Evolutionary conservation across 2,329 filamentous ascomycete genomes (phyloP).

Genomic region (Neobulgaria alba): DNA sequence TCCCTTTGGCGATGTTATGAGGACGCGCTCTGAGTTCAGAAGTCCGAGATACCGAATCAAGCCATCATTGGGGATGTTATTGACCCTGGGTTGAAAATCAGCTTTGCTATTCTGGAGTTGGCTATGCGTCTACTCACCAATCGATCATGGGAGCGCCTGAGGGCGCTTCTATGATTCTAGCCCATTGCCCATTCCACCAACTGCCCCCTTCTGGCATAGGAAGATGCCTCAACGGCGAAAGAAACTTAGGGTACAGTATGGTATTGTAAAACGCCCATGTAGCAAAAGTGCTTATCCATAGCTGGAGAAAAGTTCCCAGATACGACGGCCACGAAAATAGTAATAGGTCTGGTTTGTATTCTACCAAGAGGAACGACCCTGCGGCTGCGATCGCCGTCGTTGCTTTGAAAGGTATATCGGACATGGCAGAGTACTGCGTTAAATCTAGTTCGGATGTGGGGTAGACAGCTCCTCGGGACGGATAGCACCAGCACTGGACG

Average conservation of each 20-base stretch:
- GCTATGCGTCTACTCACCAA: constrained; percentile 24
- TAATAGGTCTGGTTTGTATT: constrained; percentile 18
- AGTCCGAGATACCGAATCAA: constrained; percentile 57
- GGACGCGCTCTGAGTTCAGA: constrained; percentile 54
- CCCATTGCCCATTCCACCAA: constrained; percentile 39
- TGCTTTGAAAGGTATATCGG: constrained; percentile 19
- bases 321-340: constrained; percentile 25
- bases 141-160: constrained; percentile 31
- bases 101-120: not conserved
- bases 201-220: constrained; percentile 39
- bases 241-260: constrained; percentile 47
- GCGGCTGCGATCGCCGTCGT: constrained; percentile 18
- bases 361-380: constrained; percentile 17
- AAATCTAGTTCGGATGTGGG: not conserved
- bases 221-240: constrained; percentile 50
- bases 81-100: constrained; percentile 35
- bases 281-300: constrained; percentile 33
- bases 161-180: constrained; percentile 30
- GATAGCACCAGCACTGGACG: too few relatives aligned
- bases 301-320: constrained; percentile 31
- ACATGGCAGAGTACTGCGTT: constrained; percentile 6
- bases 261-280: constrained; percentile 33
- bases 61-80: constrained; percentile 56
- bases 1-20: constrained; percentile 53
- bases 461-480: not conserved